These are phyloP conservation scores for Magnusiomyces paraingens DNA, from an alignment of 1,139 yeast genomes.

Conservation along the genomic window DNA sequence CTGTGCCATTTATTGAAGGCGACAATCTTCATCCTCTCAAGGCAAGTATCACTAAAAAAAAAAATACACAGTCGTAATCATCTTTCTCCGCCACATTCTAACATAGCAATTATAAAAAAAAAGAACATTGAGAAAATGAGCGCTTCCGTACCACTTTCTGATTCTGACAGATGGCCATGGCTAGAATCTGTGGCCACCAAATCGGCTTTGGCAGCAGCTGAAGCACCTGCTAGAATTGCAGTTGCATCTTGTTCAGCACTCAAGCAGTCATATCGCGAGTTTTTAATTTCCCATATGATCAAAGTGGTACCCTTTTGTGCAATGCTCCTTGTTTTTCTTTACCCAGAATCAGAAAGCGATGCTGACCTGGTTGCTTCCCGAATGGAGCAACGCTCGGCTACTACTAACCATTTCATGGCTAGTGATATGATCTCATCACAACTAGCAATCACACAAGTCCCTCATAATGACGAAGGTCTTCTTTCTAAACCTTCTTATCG, in stretches of 20 bases:
- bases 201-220: not conserved
- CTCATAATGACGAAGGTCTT: conserved; percentile 31
- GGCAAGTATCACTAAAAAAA: too few species aligned
- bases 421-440: conserved; percentile 77
- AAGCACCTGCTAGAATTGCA: conserved; percentile 25
- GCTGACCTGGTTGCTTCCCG: conserved; percentile 51
- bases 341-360: conserved; percentile 58
- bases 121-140: conserved; percentile 76
- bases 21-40: conserved; percentile 68
- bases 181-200: conserved; percentile 43
- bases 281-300: conserved; percentile 35
- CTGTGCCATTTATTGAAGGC: conserved; percentile 65
- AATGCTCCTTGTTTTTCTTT: conserved; percentile 58
- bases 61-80: too few species aligned
- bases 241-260: conserved; percentile 83
- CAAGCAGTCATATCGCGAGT: conserved; percentile 63
- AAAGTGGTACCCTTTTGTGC: conserved; percentile 24
- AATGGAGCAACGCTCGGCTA: conserved; percentile 37
- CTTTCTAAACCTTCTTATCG: too few species aligned
- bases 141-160: conserved; percentile 68
- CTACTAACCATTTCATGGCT: conserved; percentile 72
- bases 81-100: too few species aligned
- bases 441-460: conserved; percentile 66
- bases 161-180: conserved; percentile 94
- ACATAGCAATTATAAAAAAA: conserved; percentile 13